Evolutionary conservation across 2,329 filamentous ascomycete genomes (phyloP), one percentile per base, ranked within the genome.

Genomic region (Plectosphaerella cucumerina): DNA sequence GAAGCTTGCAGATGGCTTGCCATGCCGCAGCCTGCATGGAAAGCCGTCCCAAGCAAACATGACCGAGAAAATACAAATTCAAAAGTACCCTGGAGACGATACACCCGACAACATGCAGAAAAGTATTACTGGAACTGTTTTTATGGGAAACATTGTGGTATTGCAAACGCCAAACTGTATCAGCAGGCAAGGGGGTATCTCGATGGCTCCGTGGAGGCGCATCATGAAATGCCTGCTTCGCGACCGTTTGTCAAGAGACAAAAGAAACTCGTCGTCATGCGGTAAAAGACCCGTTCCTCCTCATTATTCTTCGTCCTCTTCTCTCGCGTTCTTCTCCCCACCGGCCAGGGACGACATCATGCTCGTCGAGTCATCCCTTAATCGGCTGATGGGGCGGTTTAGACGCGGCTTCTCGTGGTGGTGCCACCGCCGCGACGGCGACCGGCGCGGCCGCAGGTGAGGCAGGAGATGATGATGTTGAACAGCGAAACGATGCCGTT

Each of bases 381-480:
- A n/a, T 12, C 15, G 47, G 47, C 47, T 43, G 37, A 33, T 47
- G 48, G 43, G 47, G 26, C 47, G 45, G 21, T n/a, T 56, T 60
- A 69, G 58, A 70, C 59, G n/a, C 61, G 58, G 57, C 68, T 58
- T 53, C 52, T 56, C 34, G 54, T 69, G 54, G 65, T 65, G n/a
- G 60, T 31, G 26, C 26, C 26, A 11, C 26, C 53, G 23, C 57
- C 53, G 26, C 61, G 58, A 26, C 61, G 51, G 15, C 64, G 59
- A 49, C 64, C 62, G 62, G 69, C 74, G 61, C 64, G 69, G 56
- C 78, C 76, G 64, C 79, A 82, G 48, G 78, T 82, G 49, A 89
- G 67, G 74, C 81, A 89, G 56, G 75, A 75, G 67, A 89, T 80
- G 66, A 89, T 74, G 67, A 86, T 82, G 65, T 80, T 77, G 68